Evolutionary conservation across 371 early-diverging fungal species (phyloP), one percentile per base, ranked within the genome.

Genomic region (Smittium culicis): DNA sequence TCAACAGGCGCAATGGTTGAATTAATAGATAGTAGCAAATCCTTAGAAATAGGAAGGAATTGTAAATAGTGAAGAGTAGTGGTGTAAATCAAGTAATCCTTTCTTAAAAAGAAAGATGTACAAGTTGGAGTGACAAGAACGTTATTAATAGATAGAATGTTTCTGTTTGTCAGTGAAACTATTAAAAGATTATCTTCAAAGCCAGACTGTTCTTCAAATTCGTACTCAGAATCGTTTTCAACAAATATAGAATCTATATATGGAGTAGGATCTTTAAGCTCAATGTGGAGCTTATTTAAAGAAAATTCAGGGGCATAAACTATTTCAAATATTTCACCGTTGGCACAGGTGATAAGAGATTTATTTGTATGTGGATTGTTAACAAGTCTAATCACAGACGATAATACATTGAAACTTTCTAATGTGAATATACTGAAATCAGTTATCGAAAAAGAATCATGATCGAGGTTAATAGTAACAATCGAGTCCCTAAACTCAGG

Each of bases 91-190:
- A 96, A 73, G 77, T 87, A 91, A 65, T 87, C 85, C 61, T 82
- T 80, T 65, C 93, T 92, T 56, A 94, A 68, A 61, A 82, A 86
- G 75, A 91, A 95, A 1, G 94, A 93, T 2, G 93, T 92, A 67
- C 89, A 88, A 24, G 87, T 88, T 0, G 87, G 71, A 14, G 88
- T 81, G 20, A 96, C 69, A 29, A 87, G 71, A 1, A 76, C 81
- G 34, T 80, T 81, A 64, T 88, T 86, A 31, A 84, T 82, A 69
- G 87, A 92, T 16, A 97, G 82, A 66, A 88, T 87, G 76, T 90
- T 88, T 65, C 92, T 85, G 25, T 83, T 80, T 1, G 86, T 87
- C 45, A 92, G 80, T 1, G 89, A 93, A 70, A 94, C 74, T 0
- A 88, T 76, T 2, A 82, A 76, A 34, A 73, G 62, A 14, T 30